Conservation (phyloP, 805 yeast species). For the Citeromyces nyonsensis region DNA sequence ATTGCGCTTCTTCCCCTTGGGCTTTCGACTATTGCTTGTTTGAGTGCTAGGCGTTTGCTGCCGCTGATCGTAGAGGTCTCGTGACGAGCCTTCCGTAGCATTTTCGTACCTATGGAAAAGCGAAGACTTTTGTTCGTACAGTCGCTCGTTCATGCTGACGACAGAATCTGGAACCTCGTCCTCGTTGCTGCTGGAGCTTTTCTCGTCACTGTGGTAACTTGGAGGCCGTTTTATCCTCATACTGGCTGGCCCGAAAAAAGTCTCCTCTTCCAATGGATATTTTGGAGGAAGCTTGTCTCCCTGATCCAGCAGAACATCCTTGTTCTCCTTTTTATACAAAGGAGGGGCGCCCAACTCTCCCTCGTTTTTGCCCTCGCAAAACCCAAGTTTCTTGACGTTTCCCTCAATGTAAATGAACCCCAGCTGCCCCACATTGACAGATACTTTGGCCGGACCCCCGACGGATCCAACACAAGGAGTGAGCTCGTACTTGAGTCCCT, state of each 20-base stretch:
- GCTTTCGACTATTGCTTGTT: no score
- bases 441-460: constrained; percentile 28
- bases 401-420: constrained; percentile 89
- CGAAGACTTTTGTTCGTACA: no score
- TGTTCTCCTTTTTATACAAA: constrained; percentile 9
- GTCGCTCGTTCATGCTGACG: no score
- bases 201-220: no score
- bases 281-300: constrained; percentile 65
- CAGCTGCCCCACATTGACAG: constrained; percentile 60
- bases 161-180: no score
- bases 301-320: constrained; percentile 45
- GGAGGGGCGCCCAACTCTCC: constrained; percentile 23
- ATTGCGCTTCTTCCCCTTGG: no score
- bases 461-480: constrained; percentile 40
- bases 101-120: no score
- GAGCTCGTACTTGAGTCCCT: constrained; percentile 29
- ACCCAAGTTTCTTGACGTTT: constrained; percentile 46
- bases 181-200: constrained; percentile 1
- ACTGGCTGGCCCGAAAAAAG: constrained; percentile 35
- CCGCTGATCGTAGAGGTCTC: no score
- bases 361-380: constrained; percentile 30
- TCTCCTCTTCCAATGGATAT: constrained; percentile 48
- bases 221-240: no score
- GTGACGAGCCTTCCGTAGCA: no score
- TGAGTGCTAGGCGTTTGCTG: no score